These are phyloP conservation scores for Atkinsonella hypoxylon DNA, from an alignment of 2,329 filamentous ascomycete species.

Conservation along the genomic window DNA sequence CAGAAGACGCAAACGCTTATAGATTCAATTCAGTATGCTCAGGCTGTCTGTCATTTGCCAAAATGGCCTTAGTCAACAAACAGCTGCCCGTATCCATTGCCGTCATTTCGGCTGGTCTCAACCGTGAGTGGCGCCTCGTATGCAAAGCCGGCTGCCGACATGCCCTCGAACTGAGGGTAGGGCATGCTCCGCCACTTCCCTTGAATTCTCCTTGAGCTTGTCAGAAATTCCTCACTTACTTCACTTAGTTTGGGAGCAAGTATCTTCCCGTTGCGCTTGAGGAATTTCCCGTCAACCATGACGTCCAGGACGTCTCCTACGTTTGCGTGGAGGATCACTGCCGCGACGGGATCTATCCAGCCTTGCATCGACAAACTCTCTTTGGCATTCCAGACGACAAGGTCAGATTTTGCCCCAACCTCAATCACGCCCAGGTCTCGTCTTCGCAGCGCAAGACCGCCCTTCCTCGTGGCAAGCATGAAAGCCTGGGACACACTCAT, in stretches of 20 bases:
- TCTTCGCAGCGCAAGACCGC: slow-evolving; percentile 37
- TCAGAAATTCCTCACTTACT: neutral
- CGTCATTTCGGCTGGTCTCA: neutral
- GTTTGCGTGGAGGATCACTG: slow-evolving; percentile 41
- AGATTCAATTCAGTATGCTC: no score
- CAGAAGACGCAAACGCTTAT: no score
- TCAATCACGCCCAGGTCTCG: slow-evolving; percentile 37
- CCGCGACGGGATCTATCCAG: slow-evolving; percentile 43
- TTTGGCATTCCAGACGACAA: slow-evolving; percentile 38
- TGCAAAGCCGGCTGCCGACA: neutral
- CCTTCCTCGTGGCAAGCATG: slow-evolving; percentile 38
- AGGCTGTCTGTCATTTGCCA: neutral
- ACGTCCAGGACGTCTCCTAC: slow-evolving; percentile 40
- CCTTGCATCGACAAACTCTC: slow-evolving; percentile 36
- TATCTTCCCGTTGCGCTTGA: slow-evolving; percentile 17
- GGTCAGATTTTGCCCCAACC: slow-evolving; percentile 33
- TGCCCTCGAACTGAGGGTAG: neutral
- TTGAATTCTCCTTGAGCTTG: neutral
- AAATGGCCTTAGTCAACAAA: neutral
- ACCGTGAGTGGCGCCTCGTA: neutral
- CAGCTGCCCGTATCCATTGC: neutral
- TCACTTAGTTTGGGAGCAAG: neutral
- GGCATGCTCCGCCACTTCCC: neutral
- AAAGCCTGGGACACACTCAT: slow-evolving; percentile 38
- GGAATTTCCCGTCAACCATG: slow-evolving; percentile 34